Base-by-base conservation (phyloP, 1,139 yeast genomes). In the Yamadazyma jaroonii region DNA sequence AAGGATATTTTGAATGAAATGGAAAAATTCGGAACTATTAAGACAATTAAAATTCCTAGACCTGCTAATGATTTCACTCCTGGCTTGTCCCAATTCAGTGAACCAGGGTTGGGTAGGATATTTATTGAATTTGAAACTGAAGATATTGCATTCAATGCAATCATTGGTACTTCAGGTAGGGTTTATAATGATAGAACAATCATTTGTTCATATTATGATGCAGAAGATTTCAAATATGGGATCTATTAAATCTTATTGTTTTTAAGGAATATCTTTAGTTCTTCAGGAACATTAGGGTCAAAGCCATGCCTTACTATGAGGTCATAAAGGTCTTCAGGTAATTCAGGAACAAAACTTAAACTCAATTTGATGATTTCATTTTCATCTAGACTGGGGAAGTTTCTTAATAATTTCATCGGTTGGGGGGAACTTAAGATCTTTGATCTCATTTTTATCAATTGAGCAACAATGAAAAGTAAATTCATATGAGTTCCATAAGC, bases 401-500 rank as follows among this genome's bases (percentile, higher is more conserved):
- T 81, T 34, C 96, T 66, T 38, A 89, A 61, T 13, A 85, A 57
- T 34, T 81, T 71, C 85, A 88, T 88, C 13, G 96, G 97, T 44
- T 71, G 84, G 21, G 61, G 61, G 6, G 84, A 72, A 14, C 64
- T 62, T 41, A 89, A 59, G 11, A 89, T 62, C 31, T 71, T 64
- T 4, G 80, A 72, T 37, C 97, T 64, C 46, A 84, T 81, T 36
- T 83, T 67, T 10, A 86, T 80, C 32, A 89, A 64, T 57, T 88
- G 95, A 0, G 97, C 95, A 12, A 89, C 89, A 9, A 89, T 79
- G 49, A 89, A 85, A 25, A 90, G 64, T 23, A 90, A 74, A 59
- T 89, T 89, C 81, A 89, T 75, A 56, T 90, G 96, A 22, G 86
- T 78, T 0, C 97, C 97, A 53, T 87, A 89, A 3, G 97, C 95